These are phyloP conservation scores for Massariosphaeria phaeospora DNA, from an alignment of 495 filamentous ascomycete genomes.

Conservation along the genomic window DNA sequence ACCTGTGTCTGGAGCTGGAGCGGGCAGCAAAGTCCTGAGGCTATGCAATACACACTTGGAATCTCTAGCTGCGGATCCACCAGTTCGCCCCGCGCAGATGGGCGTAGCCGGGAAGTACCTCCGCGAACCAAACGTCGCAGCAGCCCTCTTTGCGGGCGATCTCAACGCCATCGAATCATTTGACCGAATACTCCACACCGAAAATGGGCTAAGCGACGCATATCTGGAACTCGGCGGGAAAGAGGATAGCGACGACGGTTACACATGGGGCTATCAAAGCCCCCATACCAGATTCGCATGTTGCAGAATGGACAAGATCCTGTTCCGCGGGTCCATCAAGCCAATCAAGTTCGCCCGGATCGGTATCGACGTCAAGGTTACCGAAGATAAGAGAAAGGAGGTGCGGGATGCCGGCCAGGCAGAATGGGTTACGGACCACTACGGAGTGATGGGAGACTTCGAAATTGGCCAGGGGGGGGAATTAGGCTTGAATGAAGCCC, in stretches of 20 bases:
- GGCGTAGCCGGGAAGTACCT: conserved; percentile 42
- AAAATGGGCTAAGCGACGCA: conserved; percentile 49
- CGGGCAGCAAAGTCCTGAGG: conserved; percentile 34
- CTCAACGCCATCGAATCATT: conserved; percentile 54
- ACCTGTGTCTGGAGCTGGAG: neutral
- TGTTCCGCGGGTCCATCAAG: conserved; percentile 39
- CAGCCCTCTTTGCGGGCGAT: conserved; percentile 46
- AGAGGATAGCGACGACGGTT: conserved; percentile 49
- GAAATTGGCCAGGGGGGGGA: too few species aligned
- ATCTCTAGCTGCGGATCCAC: conserved; percentile 43
- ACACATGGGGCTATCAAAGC: conserved; percentile 55
- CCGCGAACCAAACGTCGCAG: conserved; percentile 32
- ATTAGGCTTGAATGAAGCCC: too few species aligned
- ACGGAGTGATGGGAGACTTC: conserved; percentile 43
- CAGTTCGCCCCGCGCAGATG: conserved; percentile 46
- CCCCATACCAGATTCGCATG: conserved; percentile 41
- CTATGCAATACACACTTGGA: conserved; percentile 55
- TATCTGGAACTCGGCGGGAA: conserved; percentile 49
- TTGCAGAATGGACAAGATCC: conserved; percentile 52
- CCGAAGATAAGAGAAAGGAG: conserved; percentile 25
- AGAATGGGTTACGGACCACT: conserved; percentile 51
- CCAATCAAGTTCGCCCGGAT: conserved; percentile 42
- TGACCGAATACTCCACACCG: conserved; percentile 45
- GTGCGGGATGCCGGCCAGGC: conserved; percentile 34
- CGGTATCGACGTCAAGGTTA: conserved; percentile 40